Evolutionary conservation across 257 asterid genomes (phyloP).

Genomic region (Cruciata laevipes): DNA sequence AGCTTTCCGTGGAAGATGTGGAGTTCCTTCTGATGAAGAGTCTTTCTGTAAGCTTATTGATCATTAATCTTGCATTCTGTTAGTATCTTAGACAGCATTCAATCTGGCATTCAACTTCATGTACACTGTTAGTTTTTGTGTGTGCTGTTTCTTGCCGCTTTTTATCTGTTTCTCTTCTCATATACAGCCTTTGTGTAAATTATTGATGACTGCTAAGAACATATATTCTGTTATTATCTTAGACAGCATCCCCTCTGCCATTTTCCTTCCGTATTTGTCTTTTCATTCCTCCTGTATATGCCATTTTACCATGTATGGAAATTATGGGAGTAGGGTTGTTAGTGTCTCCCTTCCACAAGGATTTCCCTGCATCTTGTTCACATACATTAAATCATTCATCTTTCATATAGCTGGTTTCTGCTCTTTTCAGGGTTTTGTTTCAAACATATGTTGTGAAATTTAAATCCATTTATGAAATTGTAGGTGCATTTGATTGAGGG

Average conservation of each 20-base stretch:
- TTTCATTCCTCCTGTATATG: no score
- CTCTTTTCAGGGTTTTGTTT: not conserved
- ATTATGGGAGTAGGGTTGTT: no score
- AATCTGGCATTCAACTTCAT: conserved; percentile 6
- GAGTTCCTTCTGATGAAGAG: conserved; percentile 97
- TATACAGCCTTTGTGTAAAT: no score
- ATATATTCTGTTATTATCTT: no score
- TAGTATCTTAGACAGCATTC: not conserved
- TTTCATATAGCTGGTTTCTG: not conserved
- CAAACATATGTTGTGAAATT: not conserved
- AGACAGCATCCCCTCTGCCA: not conserved
- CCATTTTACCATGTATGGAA: no score
- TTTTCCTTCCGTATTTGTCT: no score
- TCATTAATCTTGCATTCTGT: not conserved
- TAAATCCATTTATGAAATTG: conserved; percentile 8
- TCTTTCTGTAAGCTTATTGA: conserved; percentile 69
- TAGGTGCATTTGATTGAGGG: conserved; percentile 96
- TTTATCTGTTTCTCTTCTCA: not conserved
- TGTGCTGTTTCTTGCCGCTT: not conserved
- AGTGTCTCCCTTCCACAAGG: not conserved
- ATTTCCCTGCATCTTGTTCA: not conserved
- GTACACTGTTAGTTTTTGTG: not conserved
- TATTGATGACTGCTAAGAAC: no score
- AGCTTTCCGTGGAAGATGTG: conserved; percentile 77
- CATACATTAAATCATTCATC: not conserved